phyloP scores from a whole-genome alignment of 495 filamentous ascomycete genomes.

The Neurospora sp. region DNA sequence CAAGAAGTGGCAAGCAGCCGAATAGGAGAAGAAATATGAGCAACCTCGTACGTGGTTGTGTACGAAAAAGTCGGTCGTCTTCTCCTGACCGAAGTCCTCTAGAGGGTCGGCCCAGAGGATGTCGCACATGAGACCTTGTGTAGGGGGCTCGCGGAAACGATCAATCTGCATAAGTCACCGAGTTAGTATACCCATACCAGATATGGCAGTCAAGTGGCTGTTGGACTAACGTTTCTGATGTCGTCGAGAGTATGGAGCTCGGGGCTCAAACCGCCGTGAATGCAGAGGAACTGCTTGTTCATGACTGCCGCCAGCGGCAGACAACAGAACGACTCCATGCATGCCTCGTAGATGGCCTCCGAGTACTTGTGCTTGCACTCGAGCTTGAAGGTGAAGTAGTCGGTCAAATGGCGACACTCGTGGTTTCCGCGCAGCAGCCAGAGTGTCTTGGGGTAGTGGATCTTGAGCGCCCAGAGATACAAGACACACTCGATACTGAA shows the following conservation, averaged over 20 bases:
- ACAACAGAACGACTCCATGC: slow-evolving; percentile 94
- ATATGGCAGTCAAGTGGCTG: not conserved
- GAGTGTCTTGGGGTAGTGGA: slow-evolving; percentile 95
- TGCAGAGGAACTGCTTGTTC: slow-evolving; percentile 99
- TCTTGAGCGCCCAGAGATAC: slow-evolving; percentile 96
- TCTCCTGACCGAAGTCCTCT: slow-evolving; percentile 99
- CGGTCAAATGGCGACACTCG: slow-evolving; percentile 95
- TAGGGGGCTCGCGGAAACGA: slow-evolving; percentile 93
- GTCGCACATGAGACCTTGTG: slow-evolving; percentile 96
- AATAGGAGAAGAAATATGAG: slow-evolving; percentile 99
- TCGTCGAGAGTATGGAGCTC: slow-evolving; percentile 95
- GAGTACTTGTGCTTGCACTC: slow-evolving; percentile 99
- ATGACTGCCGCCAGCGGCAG: slow-evolving; percentile 92
- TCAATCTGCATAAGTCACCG: slow-evolving; percentile 58
- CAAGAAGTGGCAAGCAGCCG: slow-evolving; percentile 92
- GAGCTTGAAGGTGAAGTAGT: slow-evolving; percentile 99
- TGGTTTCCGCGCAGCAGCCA: slow-evolving; percentile 97
- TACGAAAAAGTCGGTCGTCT: slow-evolving; percentile 90
- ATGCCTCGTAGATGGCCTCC: slow-evolving; percentile 91
- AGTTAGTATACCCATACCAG: not conserved
- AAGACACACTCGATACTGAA: slow-evolving; percentile 99
- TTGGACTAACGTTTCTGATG: slow-evolving; percentile 60
- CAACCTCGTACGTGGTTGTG: slow-evolving; percentile 98
- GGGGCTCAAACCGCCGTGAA: slow-evolving; percentile 91
- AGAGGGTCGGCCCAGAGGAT: slow-evolving; percentile 97